Conservation (phyloP, 2,329 filamentous ascomycete species). For the Claviceps sp. region DNA sequence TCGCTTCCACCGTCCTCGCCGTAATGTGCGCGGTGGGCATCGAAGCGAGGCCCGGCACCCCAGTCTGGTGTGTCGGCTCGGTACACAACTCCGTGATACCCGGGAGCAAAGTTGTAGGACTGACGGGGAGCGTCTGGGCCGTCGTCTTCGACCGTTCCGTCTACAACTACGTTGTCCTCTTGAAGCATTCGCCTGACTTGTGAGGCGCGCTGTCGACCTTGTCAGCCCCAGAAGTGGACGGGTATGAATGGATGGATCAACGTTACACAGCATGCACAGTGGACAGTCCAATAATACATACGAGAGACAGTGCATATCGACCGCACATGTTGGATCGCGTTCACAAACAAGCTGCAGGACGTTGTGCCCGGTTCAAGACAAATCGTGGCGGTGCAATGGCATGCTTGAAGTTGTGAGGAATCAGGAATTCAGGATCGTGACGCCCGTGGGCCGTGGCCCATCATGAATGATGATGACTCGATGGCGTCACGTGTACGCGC, state of each 20-base stretch:
- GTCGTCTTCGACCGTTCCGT: conserved; percentile 54
- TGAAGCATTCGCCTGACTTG: conserved; percentile 63
- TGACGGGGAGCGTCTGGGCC: conserved; percentile 47
- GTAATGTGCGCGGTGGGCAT: background rate
- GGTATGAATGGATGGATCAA: background rate
- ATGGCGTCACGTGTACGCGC: conserved; percentile 1
- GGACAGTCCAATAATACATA: conserved; percentile 9
- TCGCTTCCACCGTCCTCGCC: background rate
- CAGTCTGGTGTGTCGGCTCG: conserved; percentile 56
- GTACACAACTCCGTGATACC: conserved; percentile 75
- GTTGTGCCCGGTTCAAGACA: too few species aligned
- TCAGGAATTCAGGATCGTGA: too few species aligned
- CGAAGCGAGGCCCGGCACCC: conserved; percentile 32
- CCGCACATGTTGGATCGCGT: conserved; percentile 19
- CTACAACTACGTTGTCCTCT: conserved; percentile 58
- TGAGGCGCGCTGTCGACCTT: conserved; percentile 48
- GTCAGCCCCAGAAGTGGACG: background rate
- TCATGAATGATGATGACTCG: background rate
- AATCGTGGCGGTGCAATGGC: too few species aligned
- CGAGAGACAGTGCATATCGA: conserved; percentile 22
- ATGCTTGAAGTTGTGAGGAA: too few species aligned
- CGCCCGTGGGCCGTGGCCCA: too few species aligned
- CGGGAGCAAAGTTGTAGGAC: conserved; percentile 87
- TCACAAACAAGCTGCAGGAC: too few species aligned
- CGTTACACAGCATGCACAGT: background rate